Evolutionary conservation across 2,329 filamentous ascomycete genomes (phyloP), one percentile per base, ranked within the genome.

Genomic region (Ceratocystiopsis sp.): DNA sequence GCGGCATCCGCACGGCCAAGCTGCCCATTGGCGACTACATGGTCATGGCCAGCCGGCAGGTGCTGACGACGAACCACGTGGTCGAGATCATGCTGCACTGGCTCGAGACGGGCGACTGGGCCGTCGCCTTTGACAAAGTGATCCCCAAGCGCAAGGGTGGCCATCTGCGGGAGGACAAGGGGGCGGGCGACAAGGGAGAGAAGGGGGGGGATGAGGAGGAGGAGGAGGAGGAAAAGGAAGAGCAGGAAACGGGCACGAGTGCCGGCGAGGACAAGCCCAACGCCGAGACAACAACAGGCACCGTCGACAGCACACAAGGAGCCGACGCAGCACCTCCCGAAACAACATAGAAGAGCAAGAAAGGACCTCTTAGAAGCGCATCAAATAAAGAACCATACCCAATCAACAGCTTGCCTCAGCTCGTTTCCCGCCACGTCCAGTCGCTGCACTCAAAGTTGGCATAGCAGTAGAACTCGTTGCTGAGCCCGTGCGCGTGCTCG

Each of bases 11-110:
- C 49, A 96, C 91, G 0, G 91, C 89, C 2, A 87, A 85, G 57
- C 61, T 98, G 44, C 91, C 91, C 0, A 96, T 98, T 53, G 85
- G 86, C n/a, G 79, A 96, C 49, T 96, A 84, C 59, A 80, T 98
- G 68, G 73, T 85, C 49, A 93, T 98, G 83, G 73, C 79, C 44
- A 87, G 81, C 53, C 75, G 91, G 32, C 76, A 80, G 52, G 84
- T 98, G 5, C 65, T 98, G 45, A 80, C 89, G 4, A 95, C 89
- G 9, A 98, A 96, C 56, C 91, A 98, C 55, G 91, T 98, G 1
- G 75, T 91, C 39, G 89, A 96, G 61, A 96, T 98, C 49, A 94
- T 98, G 84, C 64, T 94, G 38, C 78, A 77, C 50, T 98, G 87
- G 86, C 61, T 98, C 43, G 85, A 95, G 60, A 75, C 75, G 40